Percentiles rank a stretch among this genome's conserved stretches.
Conservation (phyloP, 176 grass and related monocot species). For the Carex cristatella region DNA sequence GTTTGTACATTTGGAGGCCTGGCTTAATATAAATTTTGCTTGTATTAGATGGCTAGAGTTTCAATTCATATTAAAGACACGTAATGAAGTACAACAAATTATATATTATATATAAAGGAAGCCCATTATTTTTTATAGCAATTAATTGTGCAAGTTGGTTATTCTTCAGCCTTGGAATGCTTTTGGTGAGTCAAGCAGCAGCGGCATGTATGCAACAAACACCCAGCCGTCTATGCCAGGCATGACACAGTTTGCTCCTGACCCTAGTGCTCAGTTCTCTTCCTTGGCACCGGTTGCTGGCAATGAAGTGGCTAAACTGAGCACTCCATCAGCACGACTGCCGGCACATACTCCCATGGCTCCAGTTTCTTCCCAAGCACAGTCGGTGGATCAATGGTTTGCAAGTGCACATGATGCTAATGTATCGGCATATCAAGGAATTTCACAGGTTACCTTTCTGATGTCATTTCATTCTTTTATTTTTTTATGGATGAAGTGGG, state of each 20-base stretch:
- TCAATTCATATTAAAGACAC: neutral
- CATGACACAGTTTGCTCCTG: neutral
- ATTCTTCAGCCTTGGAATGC: constrained; percentile 69
- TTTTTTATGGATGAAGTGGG: neutral
- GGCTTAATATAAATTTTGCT: neutral
- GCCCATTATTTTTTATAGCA: neutral
- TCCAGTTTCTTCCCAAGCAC: neutral
- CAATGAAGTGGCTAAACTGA: neutral
- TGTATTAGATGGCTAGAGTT: neutral
- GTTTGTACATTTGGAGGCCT: neutral
- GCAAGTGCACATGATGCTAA: neutral
- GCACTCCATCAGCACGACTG: neutral
- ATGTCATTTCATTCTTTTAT: neutral
- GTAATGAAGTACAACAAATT: neutral
- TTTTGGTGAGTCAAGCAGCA: constrained; percentile 48
- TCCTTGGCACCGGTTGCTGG: neutral
- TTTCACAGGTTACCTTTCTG: constrained; percentile 16
- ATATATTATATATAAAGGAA: neutral
- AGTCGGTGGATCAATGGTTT: constrained; percentile 1
- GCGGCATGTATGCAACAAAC: constrained; percentile 37
- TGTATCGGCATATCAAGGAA: constrained; percentile 6
- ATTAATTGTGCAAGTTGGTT: neutral
- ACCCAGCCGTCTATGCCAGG: constrained; percentile 14
- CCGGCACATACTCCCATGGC: neutral
- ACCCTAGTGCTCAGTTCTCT: neutral